Base-by-base conservation (phyloP, 306 rosid genomes). In the Quercus aquifolioides region DNA sequence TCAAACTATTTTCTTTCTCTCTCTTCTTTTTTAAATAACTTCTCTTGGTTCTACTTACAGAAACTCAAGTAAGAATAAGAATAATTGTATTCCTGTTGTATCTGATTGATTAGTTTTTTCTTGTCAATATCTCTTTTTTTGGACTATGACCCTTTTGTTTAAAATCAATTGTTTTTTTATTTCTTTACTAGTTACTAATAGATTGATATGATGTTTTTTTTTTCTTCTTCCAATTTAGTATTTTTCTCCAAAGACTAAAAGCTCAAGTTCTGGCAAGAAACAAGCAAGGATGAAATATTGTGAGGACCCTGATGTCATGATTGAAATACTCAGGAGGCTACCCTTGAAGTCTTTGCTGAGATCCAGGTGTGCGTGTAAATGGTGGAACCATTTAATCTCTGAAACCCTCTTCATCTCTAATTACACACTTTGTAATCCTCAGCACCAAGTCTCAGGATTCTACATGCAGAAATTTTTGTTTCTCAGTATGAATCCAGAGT, bases 291-390 rank as follows among this genome's bases (percentile, higher is more conserved):
- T 60, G 31, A 60, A 38, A 38, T 38, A 58, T 20, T 19, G 14
- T 23, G 31, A 60, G 33, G 23, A 60, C 67, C 15, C 14, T 25
- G 82, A 71, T 55, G 63, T 79, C 35, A 25, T 71, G 20, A 58
- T 30, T 10, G 70, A 71, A 23, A 72, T 71, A 30, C 76, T 79
- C 14, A 14, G 18, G 4, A 68, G 51, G 73, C 67, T 73, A 1
- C 83, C 78, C 1, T 71, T 64, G 35, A 79, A 73, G n/a, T 73
- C 78, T 11, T 65, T 79, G 23, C 58, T 79, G 74, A 60, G 78
- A 14, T 73, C 74, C 62, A 80, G 59, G 69, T 63, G 60, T 26
- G 83, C 63, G 18, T 80, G 78, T 41, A 80, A 80, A 63, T 52
- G 59, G 33, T 80, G 79, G 83, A 77, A 51, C 15, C 59, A 6